Conservation (phyloP, 345 rosid genomes). For the Corchorus capsularis region DNA sequence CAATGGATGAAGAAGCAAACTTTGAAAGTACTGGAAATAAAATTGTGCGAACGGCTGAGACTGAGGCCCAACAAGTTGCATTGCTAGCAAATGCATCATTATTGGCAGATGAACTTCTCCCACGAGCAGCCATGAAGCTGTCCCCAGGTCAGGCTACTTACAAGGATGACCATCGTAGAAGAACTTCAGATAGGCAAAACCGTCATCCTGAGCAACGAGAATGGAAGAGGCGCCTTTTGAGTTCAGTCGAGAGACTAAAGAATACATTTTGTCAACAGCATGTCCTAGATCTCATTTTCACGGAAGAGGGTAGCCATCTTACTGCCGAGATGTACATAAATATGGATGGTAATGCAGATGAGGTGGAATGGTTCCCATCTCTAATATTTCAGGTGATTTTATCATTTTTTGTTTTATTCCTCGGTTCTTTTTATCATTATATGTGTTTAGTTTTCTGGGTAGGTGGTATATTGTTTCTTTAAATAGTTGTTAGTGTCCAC, state of each 20-base stretch:
- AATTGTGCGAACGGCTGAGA: slow-evolving; percentile 92
- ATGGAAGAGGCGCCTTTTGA: slow-evolving; percentile 90
- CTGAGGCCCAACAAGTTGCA: slow-evolving; percentile 94
- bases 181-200: slow-evolving; percentile 83
- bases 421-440: neutral
- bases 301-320: slow-evolving; percentile 96
- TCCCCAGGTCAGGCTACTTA: slow-evolving; percentile 60
- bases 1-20: slow-evolving; percentile 91
- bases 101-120: slow-evolving; percentile 93
- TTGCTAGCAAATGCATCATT: slow-evolving; percentile 96
- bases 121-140: slow-evolving; percentile 97
- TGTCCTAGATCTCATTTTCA: slow-evolving; percentile 96
- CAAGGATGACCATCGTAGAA: slow-evolving; percentile 68
- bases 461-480: neutral
- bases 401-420: neutral
- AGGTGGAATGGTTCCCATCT: slow-evolving; percentile 86
- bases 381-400: slow-evolving; percentile 80
- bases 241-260: slow-evolving; percentile 86
- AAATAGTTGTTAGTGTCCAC: neutral
- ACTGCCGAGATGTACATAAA: slow-evolving; percentile 89
- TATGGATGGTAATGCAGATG: slow-evolving; percentile 77
- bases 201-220: slow-evolving; percentile 99
- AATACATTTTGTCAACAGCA: slow-evolving; percentile 94
- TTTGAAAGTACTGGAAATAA: slow-evolving; percentile 77
- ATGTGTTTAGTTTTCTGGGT: neutral